A percentile compares a stretch with the other conserved stretches of the same genome.
Evolutionary conservation across 1,284 basidiomycete genomes (phyloP).

Genomic region (Phellinidium pouzarii): DNA sequence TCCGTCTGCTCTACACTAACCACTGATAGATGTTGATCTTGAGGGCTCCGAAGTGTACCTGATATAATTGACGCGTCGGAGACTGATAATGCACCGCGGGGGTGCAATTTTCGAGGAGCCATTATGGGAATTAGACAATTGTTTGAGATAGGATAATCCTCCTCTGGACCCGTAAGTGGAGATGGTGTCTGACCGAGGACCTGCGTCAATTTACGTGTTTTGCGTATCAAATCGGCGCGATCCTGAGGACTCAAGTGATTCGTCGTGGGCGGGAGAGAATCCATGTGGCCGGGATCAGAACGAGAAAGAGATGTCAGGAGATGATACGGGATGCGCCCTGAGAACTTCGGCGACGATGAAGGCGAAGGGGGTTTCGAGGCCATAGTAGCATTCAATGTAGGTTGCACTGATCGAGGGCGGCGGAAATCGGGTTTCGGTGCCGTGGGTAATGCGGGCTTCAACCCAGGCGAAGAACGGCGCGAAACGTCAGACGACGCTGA

Average conservation of each 20-base stretch:
- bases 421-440: slow-evolving; percentile 24
- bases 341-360: slow-evolving; percentile 21
- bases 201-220: slow-evolving; percentile 71
- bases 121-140: slow-evolving; percentile 24
- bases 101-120: slow-evolving; percentile 22
- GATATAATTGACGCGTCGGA: slow-evolving; percentile 5
- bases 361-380: slow-evolving; percentile 20
- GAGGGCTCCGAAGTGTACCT: background rate
- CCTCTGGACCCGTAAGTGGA: slow-evolving; percentile 29
- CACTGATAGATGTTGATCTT: slow-evolving; percentile 3
- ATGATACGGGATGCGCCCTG: slow-evolving; percentile 19
- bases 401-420: slow-evolving; percentile 15
- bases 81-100: slow-evolving; percentile 15
- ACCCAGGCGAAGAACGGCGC: slow-evolving; percentile 7
- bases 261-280: slow-evolving; percentile 45
- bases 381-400: slow-evolving; percentile 7
- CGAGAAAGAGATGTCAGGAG: slow-evolving; percentile 9
- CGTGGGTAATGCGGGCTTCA: slow-evolving; percentile 22
- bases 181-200: slow-evolving; percentile 65
- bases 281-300: slow-evolving; percentile 2
- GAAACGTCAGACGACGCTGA: slow-evolving; percentile 2
- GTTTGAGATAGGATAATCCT: slow-evolving; percentile 24
- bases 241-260: slow-evolving; percentile 61
- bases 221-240: slow-evolving; percentile 64
- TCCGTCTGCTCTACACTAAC: slow-evolving; percentile 4